phyloP scores from a whole-genome alignment of 2,329 filamentous ascomycete species.

The Corynespora cassiicola region DNA sequence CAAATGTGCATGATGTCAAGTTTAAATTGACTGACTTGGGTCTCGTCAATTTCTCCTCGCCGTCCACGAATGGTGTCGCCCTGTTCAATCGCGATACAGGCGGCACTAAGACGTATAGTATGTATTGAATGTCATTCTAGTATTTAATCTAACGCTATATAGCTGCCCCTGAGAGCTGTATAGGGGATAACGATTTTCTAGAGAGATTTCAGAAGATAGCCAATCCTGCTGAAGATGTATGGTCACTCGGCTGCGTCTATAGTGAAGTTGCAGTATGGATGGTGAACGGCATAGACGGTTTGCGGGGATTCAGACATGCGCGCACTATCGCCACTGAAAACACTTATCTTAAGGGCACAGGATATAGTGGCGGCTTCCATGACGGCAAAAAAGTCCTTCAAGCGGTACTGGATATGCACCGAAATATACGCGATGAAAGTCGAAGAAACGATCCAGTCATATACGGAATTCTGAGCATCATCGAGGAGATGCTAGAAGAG shows the following conservation, averaged over 20 bases:
- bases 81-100: conserved; percentile 20
- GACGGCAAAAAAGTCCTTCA: conserved; percentile 12
- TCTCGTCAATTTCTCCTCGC: conserved; percentile 33
- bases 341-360: not conserved
- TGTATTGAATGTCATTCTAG: conserved; percentile 1
- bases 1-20: no score
- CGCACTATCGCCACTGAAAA: conserved; percentile 4
- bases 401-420: conserved; percentile 18
- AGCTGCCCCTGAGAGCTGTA: not conserved
- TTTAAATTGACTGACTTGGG: conserved; percentile 51
- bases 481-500: conserved; percentile 18
- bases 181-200: conserved; percentile 16
- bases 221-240: conserved; percentile 49
- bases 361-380: conserved; percentile 13
- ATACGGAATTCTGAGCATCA: conserved; percentile 12
- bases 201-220: conserved; percentile 27
- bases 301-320: conserved; percentile 29
- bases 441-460: conserved; percentile 17
- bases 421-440: conserved; percentile 10
- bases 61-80: conserved; percentile 1
- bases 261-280: conserved; percentile 49
- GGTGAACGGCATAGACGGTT: conserved; percentile 41
- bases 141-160: conserved; percentile 1
- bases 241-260: conserved; percentile 49
- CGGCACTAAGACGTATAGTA: conserved; percentile 48